Base-by-base conservation (phyloP, 1,139 yeast genomes). In the Hemisphaericaspora subhashii region DNA sequence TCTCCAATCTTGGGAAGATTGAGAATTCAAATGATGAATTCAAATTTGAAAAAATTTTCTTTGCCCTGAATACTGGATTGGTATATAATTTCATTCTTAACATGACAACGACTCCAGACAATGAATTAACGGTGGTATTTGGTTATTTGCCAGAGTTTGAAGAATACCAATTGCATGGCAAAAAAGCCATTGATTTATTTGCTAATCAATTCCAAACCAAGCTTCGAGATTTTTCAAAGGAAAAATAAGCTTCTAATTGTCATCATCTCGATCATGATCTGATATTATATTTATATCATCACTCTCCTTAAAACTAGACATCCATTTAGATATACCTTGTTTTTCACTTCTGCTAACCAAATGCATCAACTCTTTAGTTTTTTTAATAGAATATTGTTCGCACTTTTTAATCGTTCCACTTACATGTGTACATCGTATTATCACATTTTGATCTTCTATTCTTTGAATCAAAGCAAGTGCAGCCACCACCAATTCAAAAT, bases 321-420 rank as follows among this genome's bases (percentile, higher is more conserved):
- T 35, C 38, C 38, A 35, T 24, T 17, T 35, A 7, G 38, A 24
- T 21, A 35, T 14, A 21, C 31, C 38, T 15, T 26, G 30, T 12
- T 16, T 28, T 23, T 39, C 41, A 16, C 29, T 37, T 36, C 39
- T 42, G 8, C 45, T 45, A n/a, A 52, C 33, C 24, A 40, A 25
- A 31, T 41, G 45, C 60, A 76, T 63, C 26, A 76, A 49, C 30
- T 60, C 59, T 32, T 58, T 54, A 40, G 70, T 73, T 45, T 75
- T 59, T 50, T 68, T 51, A 45, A 81, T 74, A 0, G 85, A 83
- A 44, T 69, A 78, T 49, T 81, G 75, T 56, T 89, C 95, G 53
- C 95, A 77, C 55, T 88, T 88, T 56, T 83, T 84, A 33, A 92
- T 89, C 0, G 98, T 89, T 0, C 97, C 98, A 52, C 95, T 83